Percentiles rank a stretch among this genome's conserved stretches.
phyloP scores from a whole-genome alignment of 495 filamentous ascomycete species.

The Daldinia loculata region DNA sequence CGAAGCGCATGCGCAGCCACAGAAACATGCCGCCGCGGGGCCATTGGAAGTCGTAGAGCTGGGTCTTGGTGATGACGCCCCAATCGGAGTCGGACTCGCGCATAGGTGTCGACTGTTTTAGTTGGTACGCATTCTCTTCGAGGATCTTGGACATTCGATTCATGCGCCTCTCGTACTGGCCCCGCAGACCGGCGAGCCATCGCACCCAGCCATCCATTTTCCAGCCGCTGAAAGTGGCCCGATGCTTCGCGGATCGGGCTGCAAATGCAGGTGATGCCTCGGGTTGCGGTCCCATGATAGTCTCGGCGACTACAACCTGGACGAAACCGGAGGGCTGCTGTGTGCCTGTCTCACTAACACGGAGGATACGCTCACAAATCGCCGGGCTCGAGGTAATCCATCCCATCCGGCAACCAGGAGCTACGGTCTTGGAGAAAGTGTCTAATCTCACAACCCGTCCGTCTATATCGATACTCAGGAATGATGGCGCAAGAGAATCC shows the following conservation, averaged over 20 bases:
- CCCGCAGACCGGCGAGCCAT: slow-evolving; percentile 85
- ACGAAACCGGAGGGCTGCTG: slow-evolving; percentile 90
- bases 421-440: slow-evolving; percentile 85
- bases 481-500: slow-evolving; percentile 83
- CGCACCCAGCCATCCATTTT: slow-evolving; percentile 85
- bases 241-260: slow-evolving; percentile 41
- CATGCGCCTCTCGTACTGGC: slow-evolving; percentile 85
- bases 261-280: slow-evolving; percentile 50
- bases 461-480: slow-evolving; percentile 75
- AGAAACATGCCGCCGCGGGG: slow-evolving; percentile 95
- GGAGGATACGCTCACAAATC: slow-evolving; percentile 71
- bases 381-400: slow-evolving; percentile 85
- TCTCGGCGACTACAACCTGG: slow-evolving; percentile 79
- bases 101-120: slow-evolving; percentile 59
- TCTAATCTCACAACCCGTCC: slow-evolving; percentile 87
- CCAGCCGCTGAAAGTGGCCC: slow-evolving; percentile 66
- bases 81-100: slow-evolving; percentile 60
- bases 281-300: slow-evolving; percentile 73
- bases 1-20: slow-evolving; percentile 76
- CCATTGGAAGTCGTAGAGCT: slow-evolving; percentile 76
- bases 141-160: slow-evolving; percentile 74
- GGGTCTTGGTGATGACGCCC: slow-evolving; percentile 73
- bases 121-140: slow-evolving; percentile 67
- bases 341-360: slow-evolving; percentile 72
- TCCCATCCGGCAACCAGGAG: slow-evolving; percentile 80